Conservation (phyloP, 495 filamentous ascomycete species). For the Platismatia glauca region DNA sequence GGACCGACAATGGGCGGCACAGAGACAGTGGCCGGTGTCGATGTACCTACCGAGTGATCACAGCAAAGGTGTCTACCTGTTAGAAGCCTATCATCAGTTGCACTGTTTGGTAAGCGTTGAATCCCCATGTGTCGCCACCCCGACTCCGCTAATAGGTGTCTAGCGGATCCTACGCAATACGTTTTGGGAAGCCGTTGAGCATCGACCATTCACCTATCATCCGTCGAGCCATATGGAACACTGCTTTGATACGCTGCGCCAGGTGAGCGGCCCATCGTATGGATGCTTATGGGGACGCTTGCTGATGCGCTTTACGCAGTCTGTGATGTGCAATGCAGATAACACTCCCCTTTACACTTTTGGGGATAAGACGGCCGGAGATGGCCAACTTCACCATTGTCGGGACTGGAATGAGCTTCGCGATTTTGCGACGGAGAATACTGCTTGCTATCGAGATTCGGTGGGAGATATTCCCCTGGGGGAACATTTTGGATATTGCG, state of each 20-base stretch:
- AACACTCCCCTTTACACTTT: conserved; percentile 21
- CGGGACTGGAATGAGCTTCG: conserved; percentile 17
- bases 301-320: conserved; percentile 8
- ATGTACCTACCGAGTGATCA: conserved; percentile 19
- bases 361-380: conserved; percentile 16
- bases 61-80: conserved; percentile 20
- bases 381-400: conserved; percentile 18
- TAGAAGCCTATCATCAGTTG: conserved; percentile 26
- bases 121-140: background rate
- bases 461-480: conserved; percentile 6
- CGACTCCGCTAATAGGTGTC: background rate
- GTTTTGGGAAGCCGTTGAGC: conserved; percentile 16
- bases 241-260: conserved; percentile 22
- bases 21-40: conserved; percentile 10
- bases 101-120: conserved; percentile 21
- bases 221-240: conserved; percentile 12
- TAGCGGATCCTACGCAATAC: conserved; percentile 18
- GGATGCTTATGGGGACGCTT: background rate
- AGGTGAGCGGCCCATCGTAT: background rate
- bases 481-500: conserved; percentile 23
- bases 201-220: background rate
- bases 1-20: conserved; percentile 17
- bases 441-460: conserved; percentile 17
- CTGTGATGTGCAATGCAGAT: conserved; percentile 16
- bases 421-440: conserved; percentile 19